Base-by-base conservation (phyloP, 2,329 filamentous ascomycete species). In the Rutstroemia sp. region DNA sequence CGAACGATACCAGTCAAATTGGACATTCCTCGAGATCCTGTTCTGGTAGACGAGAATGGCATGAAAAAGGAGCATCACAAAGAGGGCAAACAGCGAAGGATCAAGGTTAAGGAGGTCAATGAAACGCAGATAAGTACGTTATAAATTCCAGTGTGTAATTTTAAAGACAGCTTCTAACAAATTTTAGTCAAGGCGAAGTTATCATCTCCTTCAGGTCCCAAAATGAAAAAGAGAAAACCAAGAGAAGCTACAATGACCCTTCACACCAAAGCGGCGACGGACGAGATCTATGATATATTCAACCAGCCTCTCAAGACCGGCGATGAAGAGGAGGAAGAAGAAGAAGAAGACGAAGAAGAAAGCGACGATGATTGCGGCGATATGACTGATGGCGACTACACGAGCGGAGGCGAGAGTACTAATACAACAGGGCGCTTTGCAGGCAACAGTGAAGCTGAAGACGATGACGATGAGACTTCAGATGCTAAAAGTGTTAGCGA, bases 211-310 rank as follows among this genome's bases (percentile, higher is more conserved):
- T 88, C 88, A 0, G 82, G 85, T n/a, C 85, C 84, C 4, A 97
- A 95, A 71, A 79, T 92, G 55, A 87, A 86, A 62, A 94, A 88
- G 70, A 85, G 85, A 64, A 65, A 71, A 63, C 62, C 78, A 10
- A 74, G 77, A 38, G 92, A 97, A 71, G 89, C 92, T n/a, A 99
- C 94, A 1, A 96, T 99, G 92, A 99, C 94, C 0, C 82, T 99
- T 62, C 91, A 97, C 69, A 99, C 94, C 12, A 89, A 83, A 65
- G 92, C 94, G 62, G 94, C 94, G 4, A 96, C 92, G 60, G 92
- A 97, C 65, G 94, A 99, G 65, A 96, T 99, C 52, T 97, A 97
- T 67, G 91, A 91, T 57, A 90, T 99, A 49, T 99, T 97, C 73
- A 97, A 94, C 67, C 88, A 94, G 57, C 92, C 94, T 1, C 71